A percentile compares a stretch with the other conserved stretches of the same genome.
These are phyloP conservation scores for Talinum fruticosum DNA, from an alignment of 148 eudicot species.

Conservation along the genomic window DNA sequence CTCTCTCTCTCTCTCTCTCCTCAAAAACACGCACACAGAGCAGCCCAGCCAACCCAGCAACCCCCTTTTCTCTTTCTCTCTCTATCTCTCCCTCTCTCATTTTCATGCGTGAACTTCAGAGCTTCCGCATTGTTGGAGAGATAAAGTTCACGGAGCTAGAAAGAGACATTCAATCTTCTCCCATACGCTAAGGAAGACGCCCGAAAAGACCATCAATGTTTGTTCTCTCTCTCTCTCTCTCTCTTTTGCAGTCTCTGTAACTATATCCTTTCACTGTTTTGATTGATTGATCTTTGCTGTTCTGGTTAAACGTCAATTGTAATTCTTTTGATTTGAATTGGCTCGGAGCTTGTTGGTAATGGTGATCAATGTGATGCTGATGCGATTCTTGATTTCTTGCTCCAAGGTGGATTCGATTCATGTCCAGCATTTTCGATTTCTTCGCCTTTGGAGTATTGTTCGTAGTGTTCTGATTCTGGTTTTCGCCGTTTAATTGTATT, in stretches of 20 bases:
- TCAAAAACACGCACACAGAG: not conserved
- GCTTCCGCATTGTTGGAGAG: constrained; percentile 23
- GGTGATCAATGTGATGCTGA: not conserved
- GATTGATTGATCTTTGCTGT: not conserved
- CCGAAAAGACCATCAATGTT: constrained; percentile 24
- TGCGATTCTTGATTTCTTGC: not conserved
- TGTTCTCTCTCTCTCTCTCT: constrained; percentile 21
- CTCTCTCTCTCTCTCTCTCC: not conserved
- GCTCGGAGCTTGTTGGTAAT: not conserved
- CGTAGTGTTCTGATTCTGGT: not conserved
- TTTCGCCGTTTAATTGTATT: not conserved
- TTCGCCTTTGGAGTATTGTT: not conserved
- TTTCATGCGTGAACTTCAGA: constrained; percentile 28
- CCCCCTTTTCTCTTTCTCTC: not conserved
- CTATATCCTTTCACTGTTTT: not conserved
- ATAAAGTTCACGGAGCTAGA: constrained; percentile 7
- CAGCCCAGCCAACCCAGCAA: not conserved
- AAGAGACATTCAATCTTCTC: constrained; percentile 15
- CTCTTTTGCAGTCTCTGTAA: not conserved
- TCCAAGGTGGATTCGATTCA: not conserved
- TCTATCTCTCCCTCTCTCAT: not conserved
- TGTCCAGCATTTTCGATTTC: not conserved
- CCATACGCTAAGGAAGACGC: constrained; percentile 15
- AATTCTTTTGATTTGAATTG: not conserved
- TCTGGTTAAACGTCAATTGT: too few relatives aligned